Evolutionary conservation across 345 rosid species (phyloP), one percentile per base, ranked within the genome.

Genomic region (Cardamine resedifolia): DNA sequence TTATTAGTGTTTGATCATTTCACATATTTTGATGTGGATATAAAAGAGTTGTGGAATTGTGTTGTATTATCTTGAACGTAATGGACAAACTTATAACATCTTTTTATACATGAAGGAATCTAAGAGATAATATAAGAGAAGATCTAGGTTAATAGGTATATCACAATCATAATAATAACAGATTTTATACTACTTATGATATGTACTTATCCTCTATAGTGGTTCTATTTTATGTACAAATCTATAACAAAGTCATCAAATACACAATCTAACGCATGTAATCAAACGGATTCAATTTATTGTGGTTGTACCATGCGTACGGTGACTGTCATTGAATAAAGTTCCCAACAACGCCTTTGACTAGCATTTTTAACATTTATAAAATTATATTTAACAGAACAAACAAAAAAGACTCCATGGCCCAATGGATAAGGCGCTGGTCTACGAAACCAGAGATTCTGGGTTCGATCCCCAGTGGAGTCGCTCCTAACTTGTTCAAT

Each of bases 371-470:
- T 36, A 3, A 38, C 2, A 0, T 4, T 38, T 39, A 39, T 39
- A 39, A 12, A 4, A 0, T 0, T 4, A 2, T 14, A 0, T 4
- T 39, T 2, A 12, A 39, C 45, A 3, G 2, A 10, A 3, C 4
- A 3, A 36, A 36, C 15, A 36, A 1, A 36, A 36, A 0, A 2
- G 86, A 87, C 88, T 87, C 83, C 84, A 64, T 83, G 90, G 87
- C 85, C 90, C 86, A 88, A 87, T 86, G 98, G 94, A 93, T 82
- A 87, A 89, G 94, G 94, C 88, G 86, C 97, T 89, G 88, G 96
- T 87, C 92, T 79, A 87, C 96, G 90, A 76, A 88, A 86, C 89
- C 89, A 82, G 90, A 89, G 90, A 83, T 56, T 90, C 90, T 83
- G 86, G 92, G 91, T 89, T 87, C 87, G 90, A 90, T 85, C 86